phyloP scores from a whole-genome alignment of 495 filamentous ascomycete genomes.

The Hypoxylon rickii region DNA sequence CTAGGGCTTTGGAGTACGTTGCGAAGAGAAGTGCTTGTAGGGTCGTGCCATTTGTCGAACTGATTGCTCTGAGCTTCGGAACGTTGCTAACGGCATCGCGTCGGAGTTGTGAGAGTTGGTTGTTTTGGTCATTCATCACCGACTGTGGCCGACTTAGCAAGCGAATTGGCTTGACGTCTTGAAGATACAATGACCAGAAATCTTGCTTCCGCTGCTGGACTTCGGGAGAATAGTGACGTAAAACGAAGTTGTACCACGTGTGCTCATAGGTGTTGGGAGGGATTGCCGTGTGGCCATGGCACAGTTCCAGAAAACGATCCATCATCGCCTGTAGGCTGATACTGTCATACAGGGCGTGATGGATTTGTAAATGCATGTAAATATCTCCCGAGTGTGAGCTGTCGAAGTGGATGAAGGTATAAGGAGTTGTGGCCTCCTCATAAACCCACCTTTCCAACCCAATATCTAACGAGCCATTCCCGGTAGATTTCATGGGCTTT shows the following conservation, averaged over 20 bases:
- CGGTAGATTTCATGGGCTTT: conserved; percentile 4
- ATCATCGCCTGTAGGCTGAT: conserved; percentile 63
- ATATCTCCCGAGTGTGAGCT: conserved; percentile 11
- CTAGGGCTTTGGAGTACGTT: conserved; percentile 40
- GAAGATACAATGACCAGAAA: conserved; percentile 64
- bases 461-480: conserved; percentile 11
- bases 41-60: conserved; percentile 39
- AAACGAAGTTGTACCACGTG: conserved; percentile 33
- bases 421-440: conserved; percentile 16
- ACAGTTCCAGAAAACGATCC: conserved; percentile 35
- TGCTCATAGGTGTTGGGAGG: background rate
- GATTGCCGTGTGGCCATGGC: background rate
- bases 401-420: conserved; percentile 15
- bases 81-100: conserved; percentile 27
- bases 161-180: conserved; percentile 10
- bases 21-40: conserved; percentile 52
- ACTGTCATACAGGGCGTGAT: conserved; percentile 83
- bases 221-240: conserved; percentile 6
- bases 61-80: conserved; percentile 9
- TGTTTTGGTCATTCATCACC: background rate
- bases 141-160: background rate
- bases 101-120: conserved; percentile 12
- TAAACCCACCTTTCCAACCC: conserved; percentile 14
- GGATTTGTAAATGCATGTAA: conserved; percentile 55
- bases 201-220: conserved; percentile 23